A percentile compares a stretch with the other conserved stretches of the same genome.
Evolutionary conservation across 2,329 filamentous ascomycete genomes (phyloP).

Genomic region (Fusarium staphyleae): DNA sequence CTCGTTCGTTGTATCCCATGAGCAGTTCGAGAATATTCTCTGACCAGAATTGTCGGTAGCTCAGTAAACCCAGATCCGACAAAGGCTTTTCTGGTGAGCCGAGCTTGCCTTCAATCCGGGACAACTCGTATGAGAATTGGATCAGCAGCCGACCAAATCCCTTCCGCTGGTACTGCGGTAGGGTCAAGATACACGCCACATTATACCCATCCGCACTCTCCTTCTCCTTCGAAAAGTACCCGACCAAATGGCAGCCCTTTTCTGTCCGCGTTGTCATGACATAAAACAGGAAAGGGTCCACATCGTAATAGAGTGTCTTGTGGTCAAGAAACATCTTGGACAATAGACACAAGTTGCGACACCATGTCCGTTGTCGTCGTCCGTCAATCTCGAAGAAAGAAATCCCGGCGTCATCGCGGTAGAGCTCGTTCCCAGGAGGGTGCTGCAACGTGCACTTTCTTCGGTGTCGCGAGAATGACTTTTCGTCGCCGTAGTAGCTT

Average conservation of each 20-base stretch:
- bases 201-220: constrained; percentile 98
- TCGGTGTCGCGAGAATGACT: constrained; percentile 85
- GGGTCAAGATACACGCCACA: constrained; percentile 93
- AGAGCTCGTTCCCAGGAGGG: constrained; percentile 97
- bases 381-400: constrained; percentile 99
- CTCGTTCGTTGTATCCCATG: constrained; percentile 72
- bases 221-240: constrained; percentile 99
- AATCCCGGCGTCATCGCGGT: constrained; percentile 83
- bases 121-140: constrained; percentile 96
- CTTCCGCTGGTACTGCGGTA: constrained; percentile 95
- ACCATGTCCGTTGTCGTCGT: constrained; percentile 92
- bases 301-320: constrained; percentile 98
- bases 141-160: constrained; percentile 94
- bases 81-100: constrained; percentile 97
- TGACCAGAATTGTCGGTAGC: constrained; percentile 97
- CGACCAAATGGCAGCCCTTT: constrained; percentile 92
- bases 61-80: constrained; percentile 88
- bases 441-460: constrained; percentile 90
- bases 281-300: constrained; percentile 99
- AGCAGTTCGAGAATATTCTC: constrained; percentile 91
- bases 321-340: constrained; percentile 97
- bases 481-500: constrained; percentile 83
- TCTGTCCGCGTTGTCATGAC: constrained; percentile 93
- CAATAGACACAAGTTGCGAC: constrained; percentile 91
- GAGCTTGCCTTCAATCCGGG: constrained; percentile 92